A percentile compares a stretch with the other conserved stretches of the same genome.
Evolutionary conservation across 2,329 filamentous ascomycete species (phyloP).

Genomic region (Fusarium euwallaceae): DNA sequence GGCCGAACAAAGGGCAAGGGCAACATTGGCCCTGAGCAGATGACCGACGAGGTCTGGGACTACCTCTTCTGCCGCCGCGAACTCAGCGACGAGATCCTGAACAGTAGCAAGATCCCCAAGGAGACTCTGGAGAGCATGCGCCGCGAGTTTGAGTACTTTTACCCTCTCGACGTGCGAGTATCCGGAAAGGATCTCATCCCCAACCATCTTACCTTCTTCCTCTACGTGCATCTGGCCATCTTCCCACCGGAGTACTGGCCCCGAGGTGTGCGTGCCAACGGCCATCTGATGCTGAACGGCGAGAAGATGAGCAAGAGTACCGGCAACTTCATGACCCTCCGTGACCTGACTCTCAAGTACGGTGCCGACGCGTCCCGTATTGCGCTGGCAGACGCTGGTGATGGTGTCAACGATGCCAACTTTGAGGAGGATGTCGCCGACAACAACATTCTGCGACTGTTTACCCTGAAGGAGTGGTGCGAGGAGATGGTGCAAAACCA

Average conservation of each 20-base stretch:
- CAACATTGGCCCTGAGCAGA: slow-evolving; percentile 83
- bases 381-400: slow-evolving; percentile 92
- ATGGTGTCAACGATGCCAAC: slow-evolving; percentile 95
- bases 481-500: slow-evolving; percentile 84
- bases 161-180: slow-evolving; percentile 88
- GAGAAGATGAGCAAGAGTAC: slow-evolving; percentile 99
- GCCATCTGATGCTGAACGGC: slow-evolving; percentile 93
- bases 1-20: slow-evolving; percentile 78
- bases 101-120: slow-evolving; percentile 78
- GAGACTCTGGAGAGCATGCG: slow-evolving; percentile 83
- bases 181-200: slow-evolving; percentile 94
- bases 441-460: slow-evolving; percentile 88
- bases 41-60: slow-evolving; percentile 97
- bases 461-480: slow-evolving; percentile 87
- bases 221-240: slow-evolving; percentile 92
- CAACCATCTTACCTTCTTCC: slow-evolving; percentile 95
- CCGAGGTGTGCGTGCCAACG: slow-evolving; percentile 85
- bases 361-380: slow-evolving; percentile 94
- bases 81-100: slow-evolving; percentile 73
- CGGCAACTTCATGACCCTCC: slow-evolving; percentile 95
- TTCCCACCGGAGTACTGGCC: slow-evolving; percentile 94
- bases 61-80: slow-evolving; percentile 89
- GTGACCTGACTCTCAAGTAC: slow-evolving; percentile 89
- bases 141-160: slow-evolving; percentile 96
- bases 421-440: slow-evolving; percentile 97